Percentiles rank a stretch among this genome's conserved stretches.
Conservation (phyloP, 2,329 filamentous ascomycete species). For the Chaetomium strumarium region DNA sequence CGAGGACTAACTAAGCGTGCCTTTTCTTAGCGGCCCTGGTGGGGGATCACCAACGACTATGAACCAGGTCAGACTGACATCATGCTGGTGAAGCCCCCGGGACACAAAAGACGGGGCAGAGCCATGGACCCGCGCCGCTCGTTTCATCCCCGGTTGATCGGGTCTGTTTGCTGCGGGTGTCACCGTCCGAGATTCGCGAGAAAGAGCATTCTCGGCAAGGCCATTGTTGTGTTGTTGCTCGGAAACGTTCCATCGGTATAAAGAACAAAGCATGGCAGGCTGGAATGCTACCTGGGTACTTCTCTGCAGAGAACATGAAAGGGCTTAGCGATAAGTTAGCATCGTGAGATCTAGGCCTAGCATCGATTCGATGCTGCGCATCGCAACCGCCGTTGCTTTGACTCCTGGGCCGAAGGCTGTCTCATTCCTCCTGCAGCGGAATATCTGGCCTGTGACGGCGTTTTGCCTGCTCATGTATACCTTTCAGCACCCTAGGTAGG, state of each 20-base stretch:
- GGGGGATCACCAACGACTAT: slow-evolving; percentile 4
- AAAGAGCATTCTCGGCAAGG: background rate
- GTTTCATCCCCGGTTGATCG: background rate
- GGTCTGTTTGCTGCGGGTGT: background rate
- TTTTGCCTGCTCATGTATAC: too few species aligned
- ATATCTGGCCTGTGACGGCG: too few species aligned
- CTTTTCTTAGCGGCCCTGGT: background rate
- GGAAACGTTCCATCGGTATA: background rate
- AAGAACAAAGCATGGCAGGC: background rate
- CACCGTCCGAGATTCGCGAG: background rate
- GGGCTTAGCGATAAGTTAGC: too few species aligned
- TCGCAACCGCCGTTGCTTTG: background rate
- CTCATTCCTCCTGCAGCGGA: too few species aligned
- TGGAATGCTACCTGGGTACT: slow-evolving; percentile 1
- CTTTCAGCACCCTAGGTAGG: too few species aligned
- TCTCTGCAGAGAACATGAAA: background rate
- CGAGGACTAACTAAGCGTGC: background rate
- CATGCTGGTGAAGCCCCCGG: background rate
- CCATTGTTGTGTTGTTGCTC: background rate
- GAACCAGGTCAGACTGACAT: background rate
- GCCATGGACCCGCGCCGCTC: background rate
- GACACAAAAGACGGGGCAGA: background rate
- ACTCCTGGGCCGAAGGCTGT: too few species aligned
- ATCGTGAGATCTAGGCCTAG: background rate
- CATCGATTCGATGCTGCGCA: background rate